Percentiles rank a stretch among this genome's conserved stretches.
Evolutionary conservation across 1,139 yeast species (phyloP).

Genomic region (Pichia sp.): DNA sequence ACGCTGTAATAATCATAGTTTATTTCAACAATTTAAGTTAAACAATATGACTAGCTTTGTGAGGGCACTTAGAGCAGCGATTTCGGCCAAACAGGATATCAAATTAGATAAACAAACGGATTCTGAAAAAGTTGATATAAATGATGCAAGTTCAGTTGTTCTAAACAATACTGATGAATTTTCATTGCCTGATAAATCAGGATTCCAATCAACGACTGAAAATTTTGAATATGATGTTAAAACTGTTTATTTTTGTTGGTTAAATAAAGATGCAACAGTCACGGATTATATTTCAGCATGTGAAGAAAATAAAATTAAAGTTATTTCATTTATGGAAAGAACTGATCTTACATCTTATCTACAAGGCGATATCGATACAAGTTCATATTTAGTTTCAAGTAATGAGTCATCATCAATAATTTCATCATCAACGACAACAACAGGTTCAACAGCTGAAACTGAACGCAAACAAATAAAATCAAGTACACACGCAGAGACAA

Average conservation of each 20-base stretch:
- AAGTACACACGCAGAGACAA: neutral
- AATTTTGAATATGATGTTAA: slow-evolving; percentile 15
- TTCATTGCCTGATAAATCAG: slow-evolving; percentile 43
- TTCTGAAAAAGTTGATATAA: neutral
- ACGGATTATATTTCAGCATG: slow-evolving; percentile 80
- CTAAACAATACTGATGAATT: slow-evolving; percentile 11
- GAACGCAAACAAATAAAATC: neutral
- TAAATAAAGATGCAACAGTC: slow-evolving; percentile 59
- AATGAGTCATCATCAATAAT: neutral
- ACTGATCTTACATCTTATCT: slow-evolving; percentile 81
- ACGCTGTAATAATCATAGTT: too few species aligned
- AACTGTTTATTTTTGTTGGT: slow-evolving; percentile 70
- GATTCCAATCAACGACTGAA: slow-evolving; percentile 32
- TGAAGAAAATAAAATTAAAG: slow-evolving; percentile 54
- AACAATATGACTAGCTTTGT: slow-evolving; percentile 3
- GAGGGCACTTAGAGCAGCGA: slow-evolving; percentile 1
- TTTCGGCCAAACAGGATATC: neutral
- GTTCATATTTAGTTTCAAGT: slow-evolving; percentile 39
- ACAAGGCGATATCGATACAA: slow-evolving; percentile 55
- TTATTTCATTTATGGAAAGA: slow-evolving; percentile 79
- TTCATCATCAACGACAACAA: neutral
- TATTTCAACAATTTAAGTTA: too few species aligned
- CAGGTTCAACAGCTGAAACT: neutral
- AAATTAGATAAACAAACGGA: neutral
- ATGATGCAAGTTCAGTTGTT: neutral